Conservation (phyloP, 352 stramenopile genomes). For the Pythium guiyangense region DNA sequence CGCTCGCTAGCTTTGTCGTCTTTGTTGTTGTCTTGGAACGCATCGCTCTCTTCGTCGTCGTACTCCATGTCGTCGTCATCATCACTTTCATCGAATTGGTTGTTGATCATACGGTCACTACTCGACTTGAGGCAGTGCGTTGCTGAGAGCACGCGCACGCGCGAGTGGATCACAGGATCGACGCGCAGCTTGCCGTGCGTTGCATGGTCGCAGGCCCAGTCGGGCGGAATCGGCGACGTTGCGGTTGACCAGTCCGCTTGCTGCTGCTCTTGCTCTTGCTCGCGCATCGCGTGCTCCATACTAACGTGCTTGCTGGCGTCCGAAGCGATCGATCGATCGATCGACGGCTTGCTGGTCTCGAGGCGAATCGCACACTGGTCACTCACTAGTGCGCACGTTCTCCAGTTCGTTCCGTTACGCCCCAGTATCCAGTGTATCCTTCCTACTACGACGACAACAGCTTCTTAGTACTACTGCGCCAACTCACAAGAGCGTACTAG, state of each 20-base stretch:
- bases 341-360: no score
- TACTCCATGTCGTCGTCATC: neutral
- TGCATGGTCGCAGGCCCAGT: neutral
- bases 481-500: no score
- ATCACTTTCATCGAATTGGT: neutral
- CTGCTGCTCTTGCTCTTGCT: neutral
- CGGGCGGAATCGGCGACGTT: neutral
- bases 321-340: neutral
- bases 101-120: neutral
- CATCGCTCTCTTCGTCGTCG: neutral
- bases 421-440: no score
- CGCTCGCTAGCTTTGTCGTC: neutral
- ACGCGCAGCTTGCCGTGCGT: neutral
- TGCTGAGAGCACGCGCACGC: constrained; percentile 3
- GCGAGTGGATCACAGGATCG: neutral
- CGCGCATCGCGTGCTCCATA: no score
- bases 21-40: no score
- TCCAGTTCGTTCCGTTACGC: no score
- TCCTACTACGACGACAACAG: no score
- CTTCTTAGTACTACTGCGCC: no score
- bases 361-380: no score
- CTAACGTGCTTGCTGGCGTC: no score
- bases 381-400: no score
- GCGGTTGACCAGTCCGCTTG: neutral
- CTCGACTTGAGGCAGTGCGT: neutral